phyloP scores from a whole-genome alignment of 2,329 filamentous ascomycete genomes.

The Orbilia oligospora region DNA sequence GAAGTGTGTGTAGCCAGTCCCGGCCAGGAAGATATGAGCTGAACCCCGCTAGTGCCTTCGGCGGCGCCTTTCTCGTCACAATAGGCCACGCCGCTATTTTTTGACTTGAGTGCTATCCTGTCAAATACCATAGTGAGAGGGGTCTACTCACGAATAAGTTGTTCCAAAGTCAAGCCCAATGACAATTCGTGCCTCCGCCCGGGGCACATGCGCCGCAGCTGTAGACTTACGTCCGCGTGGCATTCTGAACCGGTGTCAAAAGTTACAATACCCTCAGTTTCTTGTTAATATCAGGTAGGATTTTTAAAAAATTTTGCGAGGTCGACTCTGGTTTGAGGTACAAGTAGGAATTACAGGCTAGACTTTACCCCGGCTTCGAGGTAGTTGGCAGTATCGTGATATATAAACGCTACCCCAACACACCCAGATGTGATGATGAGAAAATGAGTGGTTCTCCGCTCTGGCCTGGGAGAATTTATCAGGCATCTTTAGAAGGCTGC shows the following conservation, averaged over 20 bases:
- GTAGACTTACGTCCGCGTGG: not conserved
- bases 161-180: constrained; percentile 22
- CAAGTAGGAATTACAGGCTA: not conserved
- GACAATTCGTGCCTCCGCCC: not conserved
- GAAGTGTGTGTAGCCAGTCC: constrained; percentile 55
- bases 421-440: not conserved
- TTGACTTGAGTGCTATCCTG: not conserved
- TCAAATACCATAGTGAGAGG: not conserved
- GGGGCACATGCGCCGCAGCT: not conserved
- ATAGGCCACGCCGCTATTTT: constrained; percentile 64
- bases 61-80: constrained; percentile 63
- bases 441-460: not conserved
- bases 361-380: not conserved
- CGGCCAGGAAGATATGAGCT: constrained; percentile 65
- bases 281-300: not conserved
- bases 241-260: not conserved
- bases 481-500: not conserved
- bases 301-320: too few relatives aligned
- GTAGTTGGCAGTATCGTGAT: not conserved
- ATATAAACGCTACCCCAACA: not conserved
- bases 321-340: too few relatives aligned
- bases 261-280: not conserved
- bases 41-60: constrained; percentile 60
- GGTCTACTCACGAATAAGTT: constrained; percentile 18
- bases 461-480: not conserved